Evolutionary conservation across 225 moss, liverwort and hornwort genomes (phyloP).

Genomic region (Sphagnum tenellum): DNA sequence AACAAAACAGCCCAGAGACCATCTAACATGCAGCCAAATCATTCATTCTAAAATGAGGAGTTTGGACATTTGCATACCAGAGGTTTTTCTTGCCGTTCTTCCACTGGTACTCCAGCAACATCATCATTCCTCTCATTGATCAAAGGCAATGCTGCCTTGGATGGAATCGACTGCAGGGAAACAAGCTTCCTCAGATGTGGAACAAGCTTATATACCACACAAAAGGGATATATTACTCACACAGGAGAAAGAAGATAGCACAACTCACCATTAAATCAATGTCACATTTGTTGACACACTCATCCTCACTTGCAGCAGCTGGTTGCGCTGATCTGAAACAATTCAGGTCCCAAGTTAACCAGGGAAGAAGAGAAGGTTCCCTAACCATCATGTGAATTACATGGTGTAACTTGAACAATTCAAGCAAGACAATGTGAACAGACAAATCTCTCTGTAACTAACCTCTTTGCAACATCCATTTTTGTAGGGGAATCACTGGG

Average conservation of each 20-base stretch:
- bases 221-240: too few relatives aligned
- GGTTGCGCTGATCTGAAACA: slow-evolving; percentile 36
- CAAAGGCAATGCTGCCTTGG: slow-evolving; percentile 15
- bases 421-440: too few relatives aligned
- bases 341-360: not conserved
- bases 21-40: too few relatives aligned
- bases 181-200: not conserved
- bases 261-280: slow-evolving; percentile 71
- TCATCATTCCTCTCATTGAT: slow-evolving; percentile 28
- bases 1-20: too few relatives aligned
- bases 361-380: too few relatives aligned
- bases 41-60: not conserved
- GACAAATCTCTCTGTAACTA: not conserved
- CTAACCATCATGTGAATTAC: too few relatives aligned
- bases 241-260: not conserved
- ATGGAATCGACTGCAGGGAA: slow-evolving; percentile 33
- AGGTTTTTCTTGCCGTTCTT: slow-evolving; percentile 21
- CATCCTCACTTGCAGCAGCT: slow-evolving; percentile 24
- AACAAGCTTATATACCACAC: too few relatives aligned
- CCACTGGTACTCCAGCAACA: slow-evolving; percentile 9
- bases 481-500: slow-evolving; percentile 14
- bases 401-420: too few relatives aligned
- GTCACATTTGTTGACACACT: slow-evolving; percentile 27
- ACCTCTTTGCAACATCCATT: slow-evolving; percentile 64
- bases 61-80: slow-evolving; percentile 23